A percentile compares a stretch with the other conserved stretches of the same genome.
These are phyloP conservation scores for Paracoccidioides brasiliensis DNA, from an alignment of 2,329 filamentous ascomycete species.

Conservation along the genomic window DNA sequence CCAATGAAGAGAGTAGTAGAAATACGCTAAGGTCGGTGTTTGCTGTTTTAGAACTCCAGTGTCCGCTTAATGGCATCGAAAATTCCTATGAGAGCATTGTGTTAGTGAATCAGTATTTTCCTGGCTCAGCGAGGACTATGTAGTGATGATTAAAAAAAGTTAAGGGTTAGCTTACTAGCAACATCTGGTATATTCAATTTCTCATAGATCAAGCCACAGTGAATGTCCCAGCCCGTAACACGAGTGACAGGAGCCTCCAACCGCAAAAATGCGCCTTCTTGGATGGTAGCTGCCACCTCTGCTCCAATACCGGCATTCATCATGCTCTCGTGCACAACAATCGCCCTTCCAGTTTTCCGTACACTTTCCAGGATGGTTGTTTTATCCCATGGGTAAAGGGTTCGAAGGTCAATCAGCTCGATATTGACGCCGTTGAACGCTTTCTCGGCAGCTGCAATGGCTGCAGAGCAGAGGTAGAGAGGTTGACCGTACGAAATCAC, in stretches of 20 bases:
- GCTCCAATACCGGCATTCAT: constrained; percentile 80
- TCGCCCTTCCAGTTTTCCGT: constrained; percentile 68
- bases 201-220: constrained; percentile 67
- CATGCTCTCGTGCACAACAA: constrained; percentile 89
- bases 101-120: constrained; percentile 5
- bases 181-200: constrained; percentile 74
- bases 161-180: constrained; percentile 51
- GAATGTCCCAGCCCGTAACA: constrained; percentile 82
- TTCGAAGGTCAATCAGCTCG: constrained; percentile 78
- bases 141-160: constrained; percentile 3
- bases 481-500: constrained; percentile 83
- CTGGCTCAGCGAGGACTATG: not conserved
- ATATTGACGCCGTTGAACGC: constrained; percentile 56
- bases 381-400: constrained; percentile 85
- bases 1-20: not conserved
- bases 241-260: constrained; percentile 76
- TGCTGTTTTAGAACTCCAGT: constrained; percentile 44
- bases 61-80: constrained; percentile 58
- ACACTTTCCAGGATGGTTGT: constrained; percentile 69
- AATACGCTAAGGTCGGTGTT: not conserved
- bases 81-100: constrained; percentile 39
- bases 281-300: constrained; percentile 76
- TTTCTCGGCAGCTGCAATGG: constrained; percentile 63
- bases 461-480: constrained; percentile 67
- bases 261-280: constrained; percentile 72